A percentile compares a stretch with the other conserved stretches of the same genome.
These are phyloP conservation scores for Copromyces sp. DNA, from an alignment of 495 filamentous ascomycete species.

Conservation along the genomic window DNA sequence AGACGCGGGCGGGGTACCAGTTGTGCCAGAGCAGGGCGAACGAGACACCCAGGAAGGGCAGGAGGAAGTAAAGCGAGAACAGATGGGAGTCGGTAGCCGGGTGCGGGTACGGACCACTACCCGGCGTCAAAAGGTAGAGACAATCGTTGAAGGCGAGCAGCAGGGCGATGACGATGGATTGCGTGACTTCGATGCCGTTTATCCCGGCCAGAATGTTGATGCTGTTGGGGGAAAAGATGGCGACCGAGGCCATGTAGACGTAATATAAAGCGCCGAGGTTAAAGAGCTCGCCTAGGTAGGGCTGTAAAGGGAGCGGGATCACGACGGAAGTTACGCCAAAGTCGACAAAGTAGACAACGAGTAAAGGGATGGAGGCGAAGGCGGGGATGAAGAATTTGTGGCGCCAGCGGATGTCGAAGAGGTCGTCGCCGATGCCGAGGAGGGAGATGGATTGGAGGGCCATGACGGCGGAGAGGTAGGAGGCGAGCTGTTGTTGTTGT, in stretches of 20 bases:
- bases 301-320: conserved; percentile 71
- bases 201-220: conserved; percentile 98
- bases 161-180: conserved; percentile 82
- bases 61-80: conserved; percentile 87
- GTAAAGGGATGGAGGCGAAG: conserved; percentile 85
- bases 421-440: conserved; percentile 88
- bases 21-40: conserved; percentile 82
- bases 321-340: conserved; percentile 95
- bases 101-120: conserved; percentile 49
- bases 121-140: conserved; percentile 60
- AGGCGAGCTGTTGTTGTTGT: conserved; percentile 56
- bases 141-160: conserved; percentile 76
- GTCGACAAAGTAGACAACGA: conserved; percentile 96
- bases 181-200: conserved; percentile 92
- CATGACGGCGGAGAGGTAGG: conserved; percentile 87
- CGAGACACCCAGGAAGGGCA: conserved; percentile 90
- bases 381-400: conserved; percentile 97
- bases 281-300: conserved; percentile 70
- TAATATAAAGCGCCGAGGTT: conserved; percentile 90
- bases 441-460: conserved; percentile 82
- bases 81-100: conserved; percentile 92
- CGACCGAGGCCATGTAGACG: conserved; percentile 85
- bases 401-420: conserved; percentile 97
- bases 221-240: conserved; percentile 94
- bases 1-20: conserved; percentile 91